Base-by-base conservation (phyloP, 345 rosid genomes). In the Gossypium ekmanianum region DNA sequence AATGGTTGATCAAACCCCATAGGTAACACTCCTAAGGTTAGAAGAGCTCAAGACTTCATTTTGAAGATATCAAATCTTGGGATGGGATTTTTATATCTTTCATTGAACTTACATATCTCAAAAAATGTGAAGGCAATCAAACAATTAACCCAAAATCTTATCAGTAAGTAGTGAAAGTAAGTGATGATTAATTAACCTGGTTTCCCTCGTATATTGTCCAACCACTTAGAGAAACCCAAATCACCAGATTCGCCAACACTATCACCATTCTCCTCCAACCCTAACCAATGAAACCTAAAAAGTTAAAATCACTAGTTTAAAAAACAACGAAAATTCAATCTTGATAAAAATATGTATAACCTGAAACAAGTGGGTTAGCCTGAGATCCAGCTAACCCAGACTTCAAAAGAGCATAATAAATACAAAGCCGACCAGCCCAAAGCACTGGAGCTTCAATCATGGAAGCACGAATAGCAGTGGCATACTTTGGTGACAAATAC, bases 151-250 rank as follows among this genome's bases (percentile, higher is more conserved):
- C 20, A 26, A 68, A 16, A 50, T 68, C 3, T 50, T 51, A 68
- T 50, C 24, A 24, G 24, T 20, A 14, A 16, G 41, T 20, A 62
- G 48, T 17, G 14, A 55, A 52, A 52, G 4, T 16, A 41, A 44
- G 16, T 4, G n/a, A 52, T 16, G 27, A 70, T 64, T 16, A 51
- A 81, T 78, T 48, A 83, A 92, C 97, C 93, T 79, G 94, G 86
- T 68, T 83, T 87, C 71, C 91, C 89, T 57, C 73, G 84, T 16
- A 92, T 77, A 77, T 62, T 81, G 61, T 84, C 85, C 71, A 91
- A 80, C 97, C 92, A 92, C 80, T 89, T 87, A 3, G 92, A 87
- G 83, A 94, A 94, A 26, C 98, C 98, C 83, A 94, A 77, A 86
- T 94, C 97, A 62, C 71, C 94, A 81, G 83, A 80, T 66, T 74